phyloP scores from a whole-genome alignment of 176 grass and related monocot species.

The Coix lacrymajobi region DNA sequence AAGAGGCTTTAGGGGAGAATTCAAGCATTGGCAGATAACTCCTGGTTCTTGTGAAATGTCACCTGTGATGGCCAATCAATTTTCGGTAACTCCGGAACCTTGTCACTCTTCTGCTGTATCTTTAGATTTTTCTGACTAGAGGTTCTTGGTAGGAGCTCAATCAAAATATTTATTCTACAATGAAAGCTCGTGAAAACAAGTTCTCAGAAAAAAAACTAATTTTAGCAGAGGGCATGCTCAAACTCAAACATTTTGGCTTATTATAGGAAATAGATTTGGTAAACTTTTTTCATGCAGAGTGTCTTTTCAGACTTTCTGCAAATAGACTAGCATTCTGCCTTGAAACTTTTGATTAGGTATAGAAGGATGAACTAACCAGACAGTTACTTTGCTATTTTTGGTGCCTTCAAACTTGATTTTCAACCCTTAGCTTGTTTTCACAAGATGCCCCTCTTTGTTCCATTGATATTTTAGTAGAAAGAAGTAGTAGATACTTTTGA shows the following conservation, averaged over 20 bases:
- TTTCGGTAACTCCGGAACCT: conserved; percentile 60
- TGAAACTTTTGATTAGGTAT: background rate
- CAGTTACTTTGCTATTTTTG: background rate
- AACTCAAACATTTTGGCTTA: background rate
- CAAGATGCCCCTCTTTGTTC: background rate
- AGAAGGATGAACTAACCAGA: background rate
- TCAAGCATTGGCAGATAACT: conserved; percentile 91
- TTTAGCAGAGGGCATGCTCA: background rate
- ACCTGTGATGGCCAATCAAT: conserved; percentile 96
- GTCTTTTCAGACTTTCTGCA: background rate
- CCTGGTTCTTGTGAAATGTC: conserved; percentile 88
- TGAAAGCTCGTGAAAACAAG: background rate
- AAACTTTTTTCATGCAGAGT: background rate
- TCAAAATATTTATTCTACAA: background rate
- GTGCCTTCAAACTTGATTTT: background rate
- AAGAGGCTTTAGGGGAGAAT: conserved; percentile 98
- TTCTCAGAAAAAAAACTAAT: background rate
- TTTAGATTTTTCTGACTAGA: background rate
- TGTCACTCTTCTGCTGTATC: conserved; percentile 11
- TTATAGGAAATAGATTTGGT: background rate
- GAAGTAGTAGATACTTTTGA: background rate
- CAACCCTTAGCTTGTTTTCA: background rate
- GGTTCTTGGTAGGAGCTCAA: background rate
- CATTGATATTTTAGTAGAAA: background rate
- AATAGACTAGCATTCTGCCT: background rate